These are phyloP conservation scores for Diaporthe citri DNA, from an alignment of 2,329 filamentous ascomycete genomes.

Conservation along the genomic window DNA sequence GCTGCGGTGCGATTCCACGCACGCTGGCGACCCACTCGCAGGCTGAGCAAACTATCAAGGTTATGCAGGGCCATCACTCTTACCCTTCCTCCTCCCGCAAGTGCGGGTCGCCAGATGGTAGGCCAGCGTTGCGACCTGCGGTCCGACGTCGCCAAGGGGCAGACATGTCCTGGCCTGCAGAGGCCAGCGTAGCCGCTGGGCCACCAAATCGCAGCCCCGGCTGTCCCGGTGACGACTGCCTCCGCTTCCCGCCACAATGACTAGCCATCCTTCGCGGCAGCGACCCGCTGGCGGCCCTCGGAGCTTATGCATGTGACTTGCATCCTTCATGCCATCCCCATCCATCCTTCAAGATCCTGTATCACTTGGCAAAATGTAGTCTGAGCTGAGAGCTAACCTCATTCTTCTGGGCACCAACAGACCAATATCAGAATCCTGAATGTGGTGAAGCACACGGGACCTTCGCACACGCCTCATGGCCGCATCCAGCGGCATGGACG, in stretches of 20 bases:
- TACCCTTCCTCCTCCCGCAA: background rate
- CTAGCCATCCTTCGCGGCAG: slow-evolving; percentile 33
- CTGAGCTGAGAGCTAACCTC: slow-evolving; percentile 38
- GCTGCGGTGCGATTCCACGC: slow-evolving; percentile 29
- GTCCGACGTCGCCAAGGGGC: background rate
- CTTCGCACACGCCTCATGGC: slow-evolving; percentile 83
- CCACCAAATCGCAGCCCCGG: slow-evolving; percentile 26
- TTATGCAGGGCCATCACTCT: slow-evolving; percentile 24
- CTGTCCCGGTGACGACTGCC: slow-evolving; percentile 14
- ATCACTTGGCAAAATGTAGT: slow-evolving; percentile 12
- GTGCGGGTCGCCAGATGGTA: slow-evolving; percentile 1
- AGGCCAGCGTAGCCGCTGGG: slow-evolving; percentile 33
- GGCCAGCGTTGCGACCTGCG: slow-evolving; percentile 21
- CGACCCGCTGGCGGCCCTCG: slow-evolving; percentile 31
- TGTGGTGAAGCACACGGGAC: slow-evolving; percentile 82
- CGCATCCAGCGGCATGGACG: slow-evolving; percentile 79
- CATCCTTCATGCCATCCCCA: slow-evolving; percentile 31
- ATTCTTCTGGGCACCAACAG: slow-evolving; percentile 54
- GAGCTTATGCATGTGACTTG: slow-evolving; percentile 33
- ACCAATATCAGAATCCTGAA: slow-evolving; percentile 76
- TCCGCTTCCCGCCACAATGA: slow-evolving; percentile 7
- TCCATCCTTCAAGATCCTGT: slow-evolving; percentile 26
- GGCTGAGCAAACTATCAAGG: slow-evolving; percentile 20
- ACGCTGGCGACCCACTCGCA: slow-evolving; percentile 21
- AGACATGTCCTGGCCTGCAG: background rate